Conservation (phyloP, 768 basidiomycete species). For the Calocybe gangraenosa region DNA sequence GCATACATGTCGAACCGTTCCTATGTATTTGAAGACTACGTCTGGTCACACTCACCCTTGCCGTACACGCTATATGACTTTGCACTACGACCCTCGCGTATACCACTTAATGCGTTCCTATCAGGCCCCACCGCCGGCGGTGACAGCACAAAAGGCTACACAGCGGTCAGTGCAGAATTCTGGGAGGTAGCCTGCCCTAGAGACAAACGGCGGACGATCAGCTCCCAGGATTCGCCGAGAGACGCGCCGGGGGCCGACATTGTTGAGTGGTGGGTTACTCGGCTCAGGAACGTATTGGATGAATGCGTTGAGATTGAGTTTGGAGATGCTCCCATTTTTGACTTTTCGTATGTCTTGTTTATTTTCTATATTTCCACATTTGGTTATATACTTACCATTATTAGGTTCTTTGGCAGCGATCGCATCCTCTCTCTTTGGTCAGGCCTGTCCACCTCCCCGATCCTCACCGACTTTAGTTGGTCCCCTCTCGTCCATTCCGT, state of each 20-base stretch:
- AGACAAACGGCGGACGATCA: conserved; percentile 26
- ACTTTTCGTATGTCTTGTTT: conserved; percentile 36
- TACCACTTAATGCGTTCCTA: conserved; percentile 59
- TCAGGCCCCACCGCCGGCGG: conserved; percentile 54
- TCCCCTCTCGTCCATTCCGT: conserved; percentile 54
- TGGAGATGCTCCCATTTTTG: conserved; percentile 37
- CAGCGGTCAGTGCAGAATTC: conserved; percentile 45
- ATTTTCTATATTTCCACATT: not conserved
- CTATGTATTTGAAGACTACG: conserved; percentile 62
- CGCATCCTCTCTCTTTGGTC: conserved; percentile 42
- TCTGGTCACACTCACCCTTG: conserved; percentile 51
- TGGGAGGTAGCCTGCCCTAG: conserved; percentile 46
- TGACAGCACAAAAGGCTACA: conserved; percentile 23
- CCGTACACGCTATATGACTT: conserved; percentile 54
- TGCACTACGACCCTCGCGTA: conserved; percentile 42
- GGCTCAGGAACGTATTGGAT: conserved; percentile 30
- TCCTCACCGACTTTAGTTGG: conserved; percentile 53
- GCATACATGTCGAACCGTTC: conserved; percentile 47
- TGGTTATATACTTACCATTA: conserved; percentile 36
- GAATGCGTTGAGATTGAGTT: conserved; percentile 44
- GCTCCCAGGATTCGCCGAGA: conserved; percentile 29
- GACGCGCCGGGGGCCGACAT: conserved; percentile 37
- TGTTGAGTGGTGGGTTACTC: conserved; percentile 46
- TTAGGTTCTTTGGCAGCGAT: conserved; percentile 47
- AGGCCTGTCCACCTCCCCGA: conserved; percentile 41